Conservation (phyloP, 1,284 basidiomycete species). For the Cystobasidium sp. region DNA sequence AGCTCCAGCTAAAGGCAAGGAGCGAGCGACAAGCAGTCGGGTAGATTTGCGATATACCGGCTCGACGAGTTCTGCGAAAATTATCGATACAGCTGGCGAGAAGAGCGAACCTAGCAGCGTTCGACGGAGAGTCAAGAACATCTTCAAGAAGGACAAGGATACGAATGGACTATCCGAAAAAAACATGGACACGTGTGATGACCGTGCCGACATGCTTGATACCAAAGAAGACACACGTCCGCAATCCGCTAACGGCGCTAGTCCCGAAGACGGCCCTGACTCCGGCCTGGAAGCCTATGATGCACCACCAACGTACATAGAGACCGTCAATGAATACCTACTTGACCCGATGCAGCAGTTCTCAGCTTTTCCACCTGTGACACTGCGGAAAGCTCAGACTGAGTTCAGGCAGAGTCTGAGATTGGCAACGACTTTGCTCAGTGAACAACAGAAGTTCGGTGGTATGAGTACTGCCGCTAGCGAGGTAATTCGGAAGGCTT, state of each 20-base stretch:
- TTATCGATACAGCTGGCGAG: slow-evolving; percentile 10
- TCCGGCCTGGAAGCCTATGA: background rate
- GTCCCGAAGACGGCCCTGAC: background rate
- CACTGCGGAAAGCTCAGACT: slow-evolving; percentile 35
- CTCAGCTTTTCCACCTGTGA: slow-evolving; percentile 48
- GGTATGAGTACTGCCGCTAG: slow-evolving; percentile 3
- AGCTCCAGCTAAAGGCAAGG: slow-evolving; percentile 23
- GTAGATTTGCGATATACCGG: slow-evolving; percentile 27
- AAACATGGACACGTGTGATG: too few species aligned
- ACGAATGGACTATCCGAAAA: background rate
- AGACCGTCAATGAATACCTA: slow-evolving; percentile 32
- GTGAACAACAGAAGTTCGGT: slow-evolving; percentile 10
- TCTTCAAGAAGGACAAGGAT: slow-evolving; percentile 1
- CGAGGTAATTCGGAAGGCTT: background rate
- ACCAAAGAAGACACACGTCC: slow-evolving; percentile 2
- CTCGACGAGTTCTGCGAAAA: slow-evolving; percentile 21
- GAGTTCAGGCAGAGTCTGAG: slow-evolving; percentile 37
- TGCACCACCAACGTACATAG: slow-evolving; percentile 32
- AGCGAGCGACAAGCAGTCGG: slow-evolving; percentile 6
- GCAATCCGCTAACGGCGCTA: background rate
- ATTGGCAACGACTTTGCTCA: background rate
- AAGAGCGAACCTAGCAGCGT: background rate
- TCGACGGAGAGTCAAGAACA: background rate
- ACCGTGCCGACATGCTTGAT: too few species aligned
- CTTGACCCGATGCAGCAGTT: slow-evolving; percentile 47